Percentiles rank a stretch among this genome's conserved stretches.
Evolutionary conservation across 73 alveolate genomes (phyloP).

Genomic region (Paramecium caudatum): DNA sequence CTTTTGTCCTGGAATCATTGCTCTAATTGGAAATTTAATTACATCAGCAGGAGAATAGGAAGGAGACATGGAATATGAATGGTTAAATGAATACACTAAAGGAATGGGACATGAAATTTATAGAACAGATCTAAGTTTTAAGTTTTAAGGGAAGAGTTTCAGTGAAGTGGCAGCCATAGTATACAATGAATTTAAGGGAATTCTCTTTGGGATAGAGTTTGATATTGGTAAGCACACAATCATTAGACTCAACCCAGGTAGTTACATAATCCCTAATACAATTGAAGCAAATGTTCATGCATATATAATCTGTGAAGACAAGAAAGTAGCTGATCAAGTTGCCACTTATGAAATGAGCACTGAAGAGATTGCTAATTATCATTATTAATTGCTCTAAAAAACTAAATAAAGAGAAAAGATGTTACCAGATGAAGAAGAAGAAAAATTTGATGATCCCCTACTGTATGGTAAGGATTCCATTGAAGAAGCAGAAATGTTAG

Average conservation of each 20-base stretch:
- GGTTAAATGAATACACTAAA: conserved; percentile 94
- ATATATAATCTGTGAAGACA: conserved; percentile 95
- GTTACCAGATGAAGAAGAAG: conserved; percentile 64
- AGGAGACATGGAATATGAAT: conserved; percentile 86
- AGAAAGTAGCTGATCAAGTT: conserved; percentile 92
- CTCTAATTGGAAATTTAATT: conserved; percentile 86
- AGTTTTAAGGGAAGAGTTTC: conserved; percentile 88
- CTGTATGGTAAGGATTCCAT: conserved; percentile 79
- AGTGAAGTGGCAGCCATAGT: conserved; percentile 91
- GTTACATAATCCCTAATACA: conserved; percentile 86
- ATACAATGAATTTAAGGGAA: conserved; percentile 90
- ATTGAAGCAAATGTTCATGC: conserved; percentile 86
- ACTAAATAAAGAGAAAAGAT: conserved; percentile 67
- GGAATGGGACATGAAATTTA: conserved; percentile 98
- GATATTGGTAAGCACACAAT: conserved; percentile 89
- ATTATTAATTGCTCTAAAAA: conserved; percentile 50
- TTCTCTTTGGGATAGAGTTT: conserved; percentile 95
- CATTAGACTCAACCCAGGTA: conserved; percentile 94
- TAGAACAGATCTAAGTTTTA: conserved; percentile 82
- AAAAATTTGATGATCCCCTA: conserved; percentile 69
- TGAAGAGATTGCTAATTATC: conserved; percentile 69
- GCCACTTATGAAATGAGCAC: conserved; percentile 85
- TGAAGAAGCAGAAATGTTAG: conserved; percentile 82
- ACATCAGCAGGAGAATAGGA: conserved; percentile 92
- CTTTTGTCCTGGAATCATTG: conserved; percentile 96